A percentile compares a stretch with the other conserved stretches of the same genome.
phyloP scores from a whole-genome alignment of 2,329 filamentous ascomycete genomes.

The Penicillium sp. region DNA sequence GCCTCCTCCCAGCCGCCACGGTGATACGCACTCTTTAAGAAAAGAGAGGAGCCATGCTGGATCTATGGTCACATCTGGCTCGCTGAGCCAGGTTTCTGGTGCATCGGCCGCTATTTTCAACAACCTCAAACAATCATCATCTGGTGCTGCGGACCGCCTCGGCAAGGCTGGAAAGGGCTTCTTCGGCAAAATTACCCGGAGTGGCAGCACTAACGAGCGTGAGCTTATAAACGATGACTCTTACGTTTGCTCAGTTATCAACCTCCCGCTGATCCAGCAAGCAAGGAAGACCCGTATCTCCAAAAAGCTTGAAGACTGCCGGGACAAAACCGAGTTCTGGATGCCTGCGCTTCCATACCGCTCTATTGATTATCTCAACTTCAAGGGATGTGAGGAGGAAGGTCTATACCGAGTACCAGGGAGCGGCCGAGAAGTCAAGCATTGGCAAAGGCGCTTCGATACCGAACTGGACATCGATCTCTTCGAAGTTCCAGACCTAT shows the following conservation, averaged over 20 bases:
- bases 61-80: conserved; percentile 49
- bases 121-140: conserved; percentile 73
- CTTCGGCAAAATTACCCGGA: conserved; percentile 76
- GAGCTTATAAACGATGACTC: conserved; percentile 76
- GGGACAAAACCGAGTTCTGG: conserved; percentile 98
- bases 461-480: conserved; percentile 88
- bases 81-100: conserved; percentile 56
- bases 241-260: conserved; percentile 84
- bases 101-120: conserved; percentile 69
- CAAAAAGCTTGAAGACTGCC: conserved; percentile 81
- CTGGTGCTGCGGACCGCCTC: conserved; percentile 71
- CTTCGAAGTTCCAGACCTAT: conserved; percentile 83
- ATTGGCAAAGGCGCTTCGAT: conserved; percentile 91
- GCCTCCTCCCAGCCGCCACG: conserved; percentile 69
- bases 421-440: conserved; percentile 86
- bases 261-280: conserved; percentile 83
- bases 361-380: conserved; percentile 95
- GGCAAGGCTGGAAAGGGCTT: conserved; percentile 78
- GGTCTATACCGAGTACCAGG: conserved; percentile 91
- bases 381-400: conserved; percentile 91
- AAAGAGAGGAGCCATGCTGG: conserved; percentile 40
- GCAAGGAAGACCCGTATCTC: conserved; percentile 90
- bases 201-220: conserved; percentile 70
- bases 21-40: conserved; percentile 36
- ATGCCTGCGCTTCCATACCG: conserved; percentile 96